Conservation (phyloP, 345 rosid genomes). For the Cardamine resedifolia region DNA sequence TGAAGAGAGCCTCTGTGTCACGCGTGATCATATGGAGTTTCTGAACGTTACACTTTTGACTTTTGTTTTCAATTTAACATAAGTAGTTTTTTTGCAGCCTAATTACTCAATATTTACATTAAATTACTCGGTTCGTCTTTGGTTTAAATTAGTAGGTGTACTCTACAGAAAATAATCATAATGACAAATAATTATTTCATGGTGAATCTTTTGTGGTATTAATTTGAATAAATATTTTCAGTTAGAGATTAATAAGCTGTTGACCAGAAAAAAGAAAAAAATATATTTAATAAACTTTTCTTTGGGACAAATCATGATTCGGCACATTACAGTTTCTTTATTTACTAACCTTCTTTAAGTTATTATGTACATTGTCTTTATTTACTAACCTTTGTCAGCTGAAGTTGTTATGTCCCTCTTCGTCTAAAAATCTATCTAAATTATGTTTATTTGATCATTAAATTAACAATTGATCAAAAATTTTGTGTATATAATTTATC, state of each 20-base stretch:
- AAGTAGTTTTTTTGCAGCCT: neutral
- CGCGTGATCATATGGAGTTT: constrained; percentile 7
- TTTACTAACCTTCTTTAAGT: neutral
- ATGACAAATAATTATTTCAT: neutral
- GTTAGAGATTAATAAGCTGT: neutral
- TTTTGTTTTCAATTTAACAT: neutral
- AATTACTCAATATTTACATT: neutral
- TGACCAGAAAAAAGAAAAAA: neutral
- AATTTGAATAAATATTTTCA: neutral
- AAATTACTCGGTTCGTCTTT: neutral
- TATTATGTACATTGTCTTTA: neutral
- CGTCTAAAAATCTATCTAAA: neutral
- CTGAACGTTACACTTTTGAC: constrained; percentile 6
- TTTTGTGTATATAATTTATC: neutral
- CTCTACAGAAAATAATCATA: neutral
- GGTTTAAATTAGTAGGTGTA: neutral
- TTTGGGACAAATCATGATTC: neutral
- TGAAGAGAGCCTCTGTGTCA: constrained; percentile 1
- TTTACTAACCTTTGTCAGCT: constrained; percentile 1
- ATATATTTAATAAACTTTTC: neutral
- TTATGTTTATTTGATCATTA: neutral
- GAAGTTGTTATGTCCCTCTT: constrained; percentile 23
- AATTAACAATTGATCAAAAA: neutral
- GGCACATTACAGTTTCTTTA: neutral
- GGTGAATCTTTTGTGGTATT: neutral